Evolutionary conservation across 202 grass and related monocot species (phyloP).

Genomic region (Setaria italica): DNA sequence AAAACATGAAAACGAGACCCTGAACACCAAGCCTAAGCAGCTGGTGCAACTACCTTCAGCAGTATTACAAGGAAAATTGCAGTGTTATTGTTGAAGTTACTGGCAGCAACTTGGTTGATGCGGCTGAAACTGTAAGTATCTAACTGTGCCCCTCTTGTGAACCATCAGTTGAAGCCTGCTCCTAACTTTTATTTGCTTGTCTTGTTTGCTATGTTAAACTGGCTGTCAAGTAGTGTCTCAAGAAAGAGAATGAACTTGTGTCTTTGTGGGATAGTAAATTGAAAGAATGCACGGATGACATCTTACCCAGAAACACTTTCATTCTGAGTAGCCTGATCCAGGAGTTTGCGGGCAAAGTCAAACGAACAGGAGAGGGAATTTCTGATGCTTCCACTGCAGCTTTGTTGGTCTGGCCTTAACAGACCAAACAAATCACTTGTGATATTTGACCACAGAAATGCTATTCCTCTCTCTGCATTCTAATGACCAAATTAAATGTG

Average conservation of each 20-base stretch:
- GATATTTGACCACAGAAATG: neutral
- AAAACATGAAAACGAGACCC: too few species aligned
- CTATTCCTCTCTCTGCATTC: neutral
- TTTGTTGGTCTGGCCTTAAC: conserved; percentile 1
- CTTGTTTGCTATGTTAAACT: neutral
- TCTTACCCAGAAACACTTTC: neutral
- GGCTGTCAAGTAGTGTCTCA: conserved; percentile 2
- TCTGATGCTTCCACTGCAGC: neutral
- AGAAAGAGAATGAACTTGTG: neutral
- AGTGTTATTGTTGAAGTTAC: neutral
- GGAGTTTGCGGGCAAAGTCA: conserved; percentile 9
- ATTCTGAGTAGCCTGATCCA: conserved; percentile 13
- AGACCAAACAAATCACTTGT: neutral
- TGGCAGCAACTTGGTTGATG: neutral
- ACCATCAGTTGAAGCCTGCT: neutral
- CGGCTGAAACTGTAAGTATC: neutral
- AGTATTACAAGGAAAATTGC: neutral
- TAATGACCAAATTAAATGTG: conserved; percentile 1
- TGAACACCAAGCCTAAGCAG: too few species aligned
- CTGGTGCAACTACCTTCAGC: neutral
- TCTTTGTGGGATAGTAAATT: neutral
- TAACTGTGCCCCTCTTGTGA: neutral
- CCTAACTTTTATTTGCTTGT: neutral
- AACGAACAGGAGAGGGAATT: neutral
- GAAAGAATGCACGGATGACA: neutral